phyloP scores from a whole-genome alignment of 176 grass and related monocot genomes.

The Phragmites australis region DNA sequence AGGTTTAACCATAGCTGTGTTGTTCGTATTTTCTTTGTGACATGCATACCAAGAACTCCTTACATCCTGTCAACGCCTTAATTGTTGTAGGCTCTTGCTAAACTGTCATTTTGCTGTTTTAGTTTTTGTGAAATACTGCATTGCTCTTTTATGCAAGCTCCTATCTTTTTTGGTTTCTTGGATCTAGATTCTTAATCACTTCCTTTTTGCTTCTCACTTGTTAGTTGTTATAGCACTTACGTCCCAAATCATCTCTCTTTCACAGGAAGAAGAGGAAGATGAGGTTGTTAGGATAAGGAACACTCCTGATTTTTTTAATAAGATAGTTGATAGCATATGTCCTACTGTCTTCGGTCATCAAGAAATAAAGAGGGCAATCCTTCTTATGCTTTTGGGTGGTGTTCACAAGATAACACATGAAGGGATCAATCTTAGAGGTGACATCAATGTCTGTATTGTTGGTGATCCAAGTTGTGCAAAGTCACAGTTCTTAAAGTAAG shows the following conservation, averaged over 20 bases:
- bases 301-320: conserved; percentile 96
- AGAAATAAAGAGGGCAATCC: conserved; percentile 92
- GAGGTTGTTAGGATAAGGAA: conserved; percentile 85
- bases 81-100: background rate
- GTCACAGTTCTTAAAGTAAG: conserved; percentile 97
- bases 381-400: conserved; percentile 95
- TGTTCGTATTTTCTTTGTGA: background rate
- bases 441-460: conserved; percentile 99
- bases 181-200: conserved; percentile 1
- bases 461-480: conserved; percentile 99
- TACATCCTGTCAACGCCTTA: background rate
- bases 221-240: background rate
- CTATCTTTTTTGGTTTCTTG: background rate
- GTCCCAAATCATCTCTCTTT: conserved; percentile 11
- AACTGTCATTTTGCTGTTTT: background rate
- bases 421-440: conserved; percentile 97
- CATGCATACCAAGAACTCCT: conserved; percentile 5
- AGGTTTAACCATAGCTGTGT: background rate
- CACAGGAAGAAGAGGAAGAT: conserved; percentile 90
- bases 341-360: conserved; percentile 95
- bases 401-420: conserved; percentile 98
- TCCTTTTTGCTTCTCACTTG: background rate
- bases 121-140: background rate
- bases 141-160: background rate
- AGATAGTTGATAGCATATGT: conserved; percentile 96